phyloP scores from a whole-genome alignment of 176 grass and related monocot species.

The Neostapfia colusana region DNA sequence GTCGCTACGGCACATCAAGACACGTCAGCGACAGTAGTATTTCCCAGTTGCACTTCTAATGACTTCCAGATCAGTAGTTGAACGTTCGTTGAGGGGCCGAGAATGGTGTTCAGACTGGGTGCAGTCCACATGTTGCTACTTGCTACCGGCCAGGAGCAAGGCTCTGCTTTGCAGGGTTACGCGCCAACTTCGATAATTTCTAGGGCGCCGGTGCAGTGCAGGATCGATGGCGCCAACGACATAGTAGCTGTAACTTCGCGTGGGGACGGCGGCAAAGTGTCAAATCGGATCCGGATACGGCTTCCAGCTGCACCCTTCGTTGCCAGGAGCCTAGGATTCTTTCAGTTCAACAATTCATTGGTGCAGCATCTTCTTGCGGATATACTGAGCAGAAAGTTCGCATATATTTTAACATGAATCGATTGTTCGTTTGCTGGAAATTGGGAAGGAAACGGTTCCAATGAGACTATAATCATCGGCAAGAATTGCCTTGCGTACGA shows the following conservation, averaged over 20 bases:
- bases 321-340: too few relatives aligned
- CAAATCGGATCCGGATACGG: neutral
- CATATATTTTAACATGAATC: too few relatives aligned
- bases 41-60: neutral
- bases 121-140: neutral
- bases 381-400: too few relatives aligned
- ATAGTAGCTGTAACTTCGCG: neutral
- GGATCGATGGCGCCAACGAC: neutral
- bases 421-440: too few relatives aligned
- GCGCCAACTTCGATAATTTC: conserved; percentile 26
- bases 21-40: neutral
- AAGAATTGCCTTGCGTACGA: too few relatives aligned
- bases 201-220: conserved; percentile 4
- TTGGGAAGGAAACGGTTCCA: too few relatives aligned
- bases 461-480: too few relatives aligned
- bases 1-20: neutral
- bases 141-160: neutral
- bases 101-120: neutral
- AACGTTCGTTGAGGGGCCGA: neutral
- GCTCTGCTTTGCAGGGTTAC: neutral
- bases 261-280: neutral
- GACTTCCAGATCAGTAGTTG: too few relatives aligned
- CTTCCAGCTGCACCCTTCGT: neutral
- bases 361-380: too few relatives aligned
- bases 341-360: neutral